These are phyloP conservation scores for Protomyces arabidopsidicola DNA, from an alignment of 1,139 yeast species.

Conservation along the genomic window DNA sequence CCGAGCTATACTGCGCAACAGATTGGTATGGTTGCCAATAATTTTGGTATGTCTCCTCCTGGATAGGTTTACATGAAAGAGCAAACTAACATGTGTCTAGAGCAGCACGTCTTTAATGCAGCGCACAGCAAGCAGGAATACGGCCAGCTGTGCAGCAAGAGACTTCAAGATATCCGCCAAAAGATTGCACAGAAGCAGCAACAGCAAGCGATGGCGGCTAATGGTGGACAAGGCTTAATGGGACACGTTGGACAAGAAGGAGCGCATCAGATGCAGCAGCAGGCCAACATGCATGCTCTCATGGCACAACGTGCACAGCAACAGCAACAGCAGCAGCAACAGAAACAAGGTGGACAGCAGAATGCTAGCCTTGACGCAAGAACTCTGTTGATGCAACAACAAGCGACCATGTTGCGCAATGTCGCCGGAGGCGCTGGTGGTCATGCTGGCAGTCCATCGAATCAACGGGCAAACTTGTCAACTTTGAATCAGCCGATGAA, in stretches of 20 bases:
- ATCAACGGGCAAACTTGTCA: conserved; percentile 6
- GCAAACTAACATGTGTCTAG: not conserved
- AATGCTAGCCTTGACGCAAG: conserved; percentile 3
- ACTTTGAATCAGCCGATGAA: conserved; percentile 19
- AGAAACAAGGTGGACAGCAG: not conserved
- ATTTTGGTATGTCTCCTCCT: conserved; percentile 10
- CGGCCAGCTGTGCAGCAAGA: conserved; percentile 10
- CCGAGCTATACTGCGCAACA: conserved; percentile 23
- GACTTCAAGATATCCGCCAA: conserved; percentile 13
- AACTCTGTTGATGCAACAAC: conserved; percentile 12
- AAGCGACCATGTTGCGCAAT: conserved; percentile 6
- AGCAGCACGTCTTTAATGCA: conserved; percentile 9
- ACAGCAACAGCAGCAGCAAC: not conserved
- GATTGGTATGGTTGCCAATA: conserved; percentile 21
- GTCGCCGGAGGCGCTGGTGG: not conserved
- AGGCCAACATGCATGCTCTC: conserved; percentile 2
- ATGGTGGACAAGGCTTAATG: not conserved
- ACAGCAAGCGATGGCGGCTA: not conserved
- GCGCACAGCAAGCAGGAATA: conserved; percentile 24
- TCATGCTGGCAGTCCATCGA: not conserved
- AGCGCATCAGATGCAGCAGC: not conserved
- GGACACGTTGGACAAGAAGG: not conserved
- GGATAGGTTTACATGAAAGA: not conserved
- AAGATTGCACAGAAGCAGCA: conserved; percentile 3
- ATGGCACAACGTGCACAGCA: conserved; percentile 15